phyloP scores from a whole-genome alignment of 345 rosid genomes.

The Citrus medica region DNA sequence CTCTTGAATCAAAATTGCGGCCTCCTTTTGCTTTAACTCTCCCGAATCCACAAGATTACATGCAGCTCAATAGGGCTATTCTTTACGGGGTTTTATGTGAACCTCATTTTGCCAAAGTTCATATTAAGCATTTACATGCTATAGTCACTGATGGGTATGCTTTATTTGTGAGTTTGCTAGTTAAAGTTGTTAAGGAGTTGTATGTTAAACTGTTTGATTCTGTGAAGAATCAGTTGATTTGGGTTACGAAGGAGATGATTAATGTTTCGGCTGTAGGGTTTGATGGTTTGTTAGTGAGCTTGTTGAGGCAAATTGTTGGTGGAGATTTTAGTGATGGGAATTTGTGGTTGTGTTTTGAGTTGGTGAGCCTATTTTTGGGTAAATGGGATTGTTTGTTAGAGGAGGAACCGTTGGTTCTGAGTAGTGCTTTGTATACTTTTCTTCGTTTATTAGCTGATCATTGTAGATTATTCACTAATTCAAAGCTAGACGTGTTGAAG shows the following conservation, averaged over 20 bases:
- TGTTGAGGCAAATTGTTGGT: conserved; percentile 61
- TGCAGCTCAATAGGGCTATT: conserved; percentile 57
- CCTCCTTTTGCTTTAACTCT: conserved; percentile 61
- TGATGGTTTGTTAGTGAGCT: conserved; percentile 43
- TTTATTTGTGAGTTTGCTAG: conserved; percentile 44
- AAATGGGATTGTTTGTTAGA: conserved; percentile 59
- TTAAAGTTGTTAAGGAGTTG: conserved; percentile 45
- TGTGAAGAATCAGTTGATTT: conserved; percentile 53
- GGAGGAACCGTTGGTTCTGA: conserved; percentile 53
- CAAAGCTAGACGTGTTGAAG: conserved; percentile 44
- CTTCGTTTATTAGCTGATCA: conserved; percentile 74
- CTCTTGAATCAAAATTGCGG: conserved; percentile 37
- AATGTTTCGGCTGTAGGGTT: conserved; percentile 58
- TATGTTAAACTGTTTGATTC: conserved; percentile 54
- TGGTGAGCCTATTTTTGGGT: conserved; percentile 41
- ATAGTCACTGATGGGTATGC: conserved; percentile 70
- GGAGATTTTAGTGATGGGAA: conserved; percentile 73
- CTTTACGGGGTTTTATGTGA: conserved; percentile 57
- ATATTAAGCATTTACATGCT: conserved; percentile 66
- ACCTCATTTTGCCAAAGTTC: conserved; percentile 39
- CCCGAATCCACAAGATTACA: conserved; percentile 51
- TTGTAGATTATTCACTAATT: conserved; percentile 36
- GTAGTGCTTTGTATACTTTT: conserved; percentile 58
- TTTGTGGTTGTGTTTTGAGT: conserved; percentile 73
- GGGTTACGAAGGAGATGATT: conserved; percentile 63